Evolutionary conservation across 768 basidiomycete genomes (phyloP).

Genomic region (Rhodotorula paludigena): DNA sequence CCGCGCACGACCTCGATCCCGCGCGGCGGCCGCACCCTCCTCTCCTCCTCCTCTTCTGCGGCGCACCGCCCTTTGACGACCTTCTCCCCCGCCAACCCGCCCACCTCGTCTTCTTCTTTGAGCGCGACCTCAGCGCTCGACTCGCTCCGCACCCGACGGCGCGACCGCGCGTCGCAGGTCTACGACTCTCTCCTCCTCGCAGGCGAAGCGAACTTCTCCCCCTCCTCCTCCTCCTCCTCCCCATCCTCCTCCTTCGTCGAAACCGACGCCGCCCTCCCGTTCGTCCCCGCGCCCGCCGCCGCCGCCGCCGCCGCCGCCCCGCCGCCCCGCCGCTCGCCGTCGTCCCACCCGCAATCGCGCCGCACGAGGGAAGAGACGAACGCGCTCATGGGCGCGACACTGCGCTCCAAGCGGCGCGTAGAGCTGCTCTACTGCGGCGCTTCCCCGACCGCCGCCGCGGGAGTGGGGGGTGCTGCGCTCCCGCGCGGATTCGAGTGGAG

Average conservation of each 20-base stretch:
- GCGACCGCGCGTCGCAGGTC: too few species aligned
- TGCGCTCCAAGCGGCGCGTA: conserved; percentile 8
- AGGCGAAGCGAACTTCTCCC: too few species aligned
- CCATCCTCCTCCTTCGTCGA: too few species aligned
- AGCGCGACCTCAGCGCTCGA: too few species aligned
- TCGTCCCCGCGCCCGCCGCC: too few species aligned
- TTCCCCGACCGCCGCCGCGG: not conserved
- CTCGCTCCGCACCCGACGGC: not conserved
- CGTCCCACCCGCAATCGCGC: not conserved
- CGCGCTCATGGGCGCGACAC: conserved; percentile 4
- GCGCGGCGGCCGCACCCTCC: conserved; percentile 12
- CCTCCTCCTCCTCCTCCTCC: too few species aligned
- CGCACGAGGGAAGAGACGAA: conserved; percentile 19
- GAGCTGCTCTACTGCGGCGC: conserved; percentile 11
- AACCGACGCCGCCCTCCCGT: too few species aligned
- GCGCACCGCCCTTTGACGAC: too few species aligned
- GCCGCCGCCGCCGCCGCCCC: too few species aligned
- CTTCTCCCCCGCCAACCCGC: not conserved
- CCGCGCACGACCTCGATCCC: conserved; percentile 3
- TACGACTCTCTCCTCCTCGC: too few species aligned
- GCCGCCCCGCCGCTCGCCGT: too few species aligned
- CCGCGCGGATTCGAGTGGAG: not conserved
- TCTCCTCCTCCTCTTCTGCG: not conserved
- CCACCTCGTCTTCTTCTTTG: too few species aligned
- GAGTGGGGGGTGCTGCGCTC: not conserved